Evolutionary conservation across 495 filamentous ascomycete species (phyloP).

Genomic region (Staphylotrichum longicolle): DNA sequence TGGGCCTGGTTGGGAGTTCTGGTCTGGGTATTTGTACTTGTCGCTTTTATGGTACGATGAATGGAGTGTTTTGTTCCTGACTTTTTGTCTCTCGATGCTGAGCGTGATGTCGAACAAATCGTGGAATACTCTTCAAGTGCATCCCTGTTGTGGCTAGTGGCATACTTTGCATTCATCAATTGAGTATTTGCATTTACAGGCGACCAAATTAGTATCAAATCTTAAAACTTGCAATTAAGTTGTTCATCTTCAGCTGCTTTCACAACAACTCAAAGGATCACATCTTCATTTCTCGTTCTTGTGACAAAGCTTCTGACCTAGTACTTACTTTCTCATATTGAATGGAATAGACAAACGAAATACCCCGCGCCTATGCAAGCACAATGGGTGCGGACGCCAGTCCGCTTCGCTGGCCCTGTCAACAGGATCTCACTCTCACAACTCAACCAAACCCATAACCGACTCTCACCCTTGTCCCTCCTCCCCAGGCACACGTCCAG

Average conservation of each 20-base stretch:
- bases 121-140: too few relatives aligned
- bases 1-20: neutral
- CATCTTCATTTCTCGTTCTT: neutral
- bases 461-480: neutral
- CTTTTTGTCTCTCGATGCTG: neutral
- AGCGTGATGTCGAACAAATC: too few relatives aligned
- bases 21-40: neutral
- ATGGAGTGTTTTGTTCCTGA: neutral
- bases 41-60: neutral
- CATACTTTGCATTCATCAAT: neutral
- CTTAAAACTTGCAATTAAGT: constrained; percentile 1
- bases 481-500: constrained; percentile 8
- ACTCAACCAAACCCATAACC: neutral
- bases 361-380: constrained; percentile 11
- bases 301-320: neutral
- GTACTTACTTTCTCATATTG: neutral
- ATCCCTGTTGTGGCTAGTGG: too few relatives aligned
- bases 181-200: neutral
- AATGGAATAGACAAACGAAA: neutral
- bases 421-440: neutral
- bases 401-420: constrained; percentile 6
- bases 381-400: constrained; percentile 16
- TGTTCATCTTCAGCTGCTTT: neutral
- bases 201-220: neutral
- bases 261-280: constrained; percentile 2